A percentile compares a stretch with the other conserved stretches of the same genome.
phyloP scores from a whole-genome alignment of 192 early-diverging fungal genomes.

The Allomyces macrogynus region DNA sequence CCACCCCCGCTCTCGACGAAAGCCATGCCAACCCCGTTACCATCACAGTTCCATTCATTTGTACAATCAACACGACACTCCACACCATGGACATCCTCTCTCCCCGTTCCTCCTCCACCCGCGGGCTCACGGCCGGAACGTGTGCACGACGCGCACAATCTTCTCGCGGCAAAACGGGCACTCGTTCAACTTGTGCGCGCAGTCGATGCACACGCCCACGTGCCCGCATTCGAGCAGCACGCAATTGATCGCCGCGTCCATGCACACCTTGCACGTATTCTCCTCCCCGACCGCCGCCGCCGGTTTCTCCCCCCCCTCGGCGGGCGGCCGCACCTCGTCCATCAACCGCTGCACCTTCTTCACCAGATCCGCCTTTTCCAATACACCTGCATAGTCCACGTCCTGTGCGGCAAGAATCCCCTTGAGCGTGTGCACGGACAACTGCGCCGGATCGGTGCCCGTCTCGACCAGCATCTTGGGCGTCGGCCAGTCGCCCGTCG shows the following conservation, averaged over 20 bases:
- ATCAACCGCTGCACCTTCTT: conserved; percentile 1
- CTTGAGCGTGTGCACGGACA: conserved; percentile 1
- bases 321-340: conserved; percentile 2
- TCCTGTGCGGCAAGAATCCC: conserved; percentile 1
- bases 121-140: conserved; percentile 2
- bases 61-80: no score
- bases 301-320: neutral
- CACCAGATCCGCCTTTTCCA: conserved; percentile 4
- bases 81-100: no score
- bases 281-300: neutral
- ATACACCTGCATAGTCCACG: neutral
- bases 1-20: no score
- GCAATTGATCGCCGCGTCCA: conserved; percentile 3
- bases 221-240: conserved; percentile 6
- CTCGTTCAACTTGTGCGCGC: conserved; percentile 5
- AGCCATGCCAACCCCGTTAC: no score
- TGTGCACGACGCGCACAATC: conserved; percentile 4
- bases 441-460: neutral
- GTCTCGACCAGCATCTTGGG: conserved; percentile 2
- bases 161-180: conserved; percentile 5
- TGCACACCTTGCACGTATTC: conserved; percentile 3
- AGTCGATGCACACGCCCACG: conserved; percentile 3
- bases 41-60: no score
- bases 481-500: neutral
- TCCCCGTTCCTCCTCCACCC: no score